A percentile compares a stretch with the other conserved stretches of the same genome.
These are phyloP conservation scores for Ceratocystis alfenasii DNA, from an alignment of 2,329 filamentous ascomycete species.

Conservation along the genomic window DNA sequence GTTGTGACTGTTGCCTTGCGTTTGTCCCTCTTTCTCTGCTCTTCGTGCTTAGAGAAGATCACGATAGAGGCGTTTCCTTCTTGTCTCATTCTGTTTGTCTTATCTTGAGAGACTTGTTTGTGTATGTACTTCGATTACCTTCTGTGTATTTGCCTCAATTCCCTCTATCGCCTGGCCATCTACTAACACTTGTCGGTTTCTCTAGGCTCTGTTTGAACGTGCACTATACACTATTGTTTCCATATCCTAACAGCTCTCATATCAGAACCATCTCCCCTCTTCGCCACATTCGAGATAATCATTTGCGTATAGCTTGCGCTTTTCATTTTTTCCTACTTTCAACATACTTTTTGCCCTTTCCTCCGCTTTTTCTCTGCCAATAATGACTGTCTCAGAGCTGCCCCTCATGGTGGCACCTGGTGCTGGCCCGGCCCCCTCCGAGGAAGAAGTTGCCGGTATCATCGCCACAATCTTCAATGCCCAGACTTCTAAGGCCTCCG, in stretches of 20 bases:
- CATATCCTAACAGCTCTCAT: too few relatives aligned
- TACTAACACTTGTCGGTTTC: neutral
- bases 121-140: neutral
- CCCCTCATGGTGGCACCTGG: slow-evolving; percentile 37
- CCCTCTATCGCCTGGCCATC: neutral
- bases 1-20: neutral
- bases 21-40: neutral
- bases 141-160: neutral
- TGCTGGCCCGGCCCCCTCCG: slow-evolving; percentile 46
- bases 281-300: neutral
- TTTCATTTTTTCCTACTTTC: neutral
- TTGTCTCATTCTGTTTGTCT: neutral
- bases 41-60: slow-evolving; percentile 9
- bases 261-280: neutral
- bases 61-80: neutral
- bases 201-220: neutral
- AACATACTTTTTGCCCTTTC: too few relatives aligned
- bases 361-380: neutral
- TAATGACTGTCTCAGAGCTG: slow-evolving; percentile 21
- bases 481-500: slow-evolving; percentile 54
- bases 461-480: slow-evolving; percentile 58
- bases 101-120: slow-evolving; percentile 3
- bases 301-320: neutral
- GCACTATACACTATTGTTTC: neutral
- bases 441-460: slow-evolving; percentile 53